Percentiles rank a stretch among this genome's conserved stretches.
Evolutionary conservation across 129 eudicot species (phyloP).

Genomic region (Saposhnikovia divaricata): DNA sequence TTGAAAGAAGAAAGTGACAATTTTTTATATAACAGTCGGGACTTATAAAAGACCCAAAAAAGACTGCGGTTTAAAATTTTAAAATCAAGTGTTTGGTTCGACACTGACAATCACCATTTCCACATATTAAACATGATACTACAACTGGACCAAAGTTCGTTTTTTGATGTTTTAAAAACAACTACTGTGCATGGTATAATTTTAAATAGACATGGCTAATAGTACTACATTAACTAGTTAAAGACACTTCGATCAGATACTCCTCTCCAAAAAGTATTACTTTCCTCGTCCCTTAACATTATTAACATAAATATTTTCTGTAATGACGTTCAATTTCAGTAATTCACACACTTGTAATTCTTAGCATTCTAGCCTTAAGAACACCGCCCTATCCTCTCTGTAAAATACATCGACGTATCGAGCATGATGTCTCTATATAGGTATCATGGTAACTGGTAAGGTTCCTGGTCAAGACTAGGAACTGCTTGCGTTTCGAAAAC

Average conservation of each 20-base stretch:
- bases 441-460: not conserved
- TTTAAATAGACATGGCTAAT: not conserved
- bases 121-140: not conserved
- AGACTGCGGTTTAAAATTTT: not conserved
- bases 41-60: not conserved
- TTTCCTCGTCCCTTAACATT: not conserved
- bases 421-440: not conserved
- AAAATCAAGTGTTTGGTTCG: not conserved
- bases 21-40: not conserved
- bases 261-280: not conserved
- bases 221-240: not conserved
- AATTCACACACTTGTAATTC: not conserved
- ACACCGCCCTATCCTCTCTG: not conserved
- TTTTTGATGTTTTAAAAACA: not conserved
- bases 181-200: not conserved
- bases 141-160: not conserved
- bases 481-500: not conserved
- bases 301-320: not conserved
- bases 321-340: not conserved
- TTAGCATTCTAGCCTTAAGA: not conserved
- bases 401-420: not conserved
- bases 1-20: not conserved
- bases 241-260: not conserved
- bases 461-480: not conserved
- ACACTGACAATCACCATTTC: not conserved